A percentile compares a stretch with the other conserved stretches of the same genome.
These are phyloP conservation scores for Ascochyta rabiei DNA, from an alignment of 2,329 filamentous ascomycete genomes.

Conservation along the genomic window DNA sequence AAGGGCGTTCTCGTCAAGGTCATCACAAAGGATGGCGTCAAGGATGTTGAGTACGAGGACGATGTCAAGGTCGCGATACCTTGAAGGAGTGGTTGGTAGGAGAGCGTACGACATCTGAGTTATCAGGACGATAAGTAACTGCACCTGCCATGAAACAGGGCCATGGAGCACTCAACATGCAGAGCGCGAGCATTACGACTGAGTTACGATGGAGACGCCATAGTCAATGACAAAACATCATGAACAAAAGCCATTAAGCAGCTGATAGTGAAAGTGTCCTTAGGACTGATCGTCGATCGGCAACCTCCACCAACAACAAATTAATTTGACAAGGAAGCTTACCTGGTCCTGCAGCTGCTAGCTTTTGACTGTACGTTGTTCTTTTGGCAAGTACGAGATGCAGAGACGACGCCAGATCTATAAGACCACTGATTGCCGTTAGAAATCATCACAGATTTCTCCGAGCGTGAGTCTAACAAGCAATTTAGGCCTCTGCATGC, in stretches of 20 bases:
- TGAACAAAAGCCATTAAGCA: background rate
- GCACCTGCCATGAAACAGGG: background rate
- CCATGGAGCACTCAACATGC: background rate
- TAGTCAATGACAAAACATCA: slow-evolving; percentile 15
- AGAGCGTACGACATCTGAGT: slow-evolving; percentile 9
- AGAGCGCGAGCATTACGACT: slow-evolving; percentile 4
- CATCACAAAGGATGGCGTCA: slow-evolving; percentile 90
- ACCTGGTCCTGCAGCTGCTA: no score
- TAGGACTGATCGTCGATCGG: no score
- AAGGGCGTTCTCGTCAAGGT: slow-evolving; percentile 95
- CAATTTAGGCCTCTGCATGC: no score
- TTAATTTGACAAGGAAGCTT: no score
- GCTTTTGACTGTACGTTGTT: no score
- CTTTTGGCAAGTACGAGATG: no score
- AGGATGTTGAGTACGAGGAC: slow-evolving; percentile 84
- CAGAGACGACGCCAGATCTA: no score
- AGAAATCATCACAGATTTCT: no score
- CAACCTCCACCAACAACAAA: no score
- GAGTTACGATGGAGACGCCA: slow-evolving; percentile 16
- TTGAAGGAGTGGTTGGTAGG: slow-evolving; percentile 44
- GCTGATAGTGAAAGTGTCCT: background rate
- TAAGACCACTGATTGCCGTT: no score
- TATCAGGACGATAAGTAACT: slow-evolving; percentile 15
- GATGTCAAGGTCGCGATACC: slow-evolving; percentile 71
- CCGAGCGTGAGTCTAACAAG: no score